phyloP scores from a whole-genome alignment of 495 filamentous ascomycete genomes.

The Neurospora sp. region DNA sequence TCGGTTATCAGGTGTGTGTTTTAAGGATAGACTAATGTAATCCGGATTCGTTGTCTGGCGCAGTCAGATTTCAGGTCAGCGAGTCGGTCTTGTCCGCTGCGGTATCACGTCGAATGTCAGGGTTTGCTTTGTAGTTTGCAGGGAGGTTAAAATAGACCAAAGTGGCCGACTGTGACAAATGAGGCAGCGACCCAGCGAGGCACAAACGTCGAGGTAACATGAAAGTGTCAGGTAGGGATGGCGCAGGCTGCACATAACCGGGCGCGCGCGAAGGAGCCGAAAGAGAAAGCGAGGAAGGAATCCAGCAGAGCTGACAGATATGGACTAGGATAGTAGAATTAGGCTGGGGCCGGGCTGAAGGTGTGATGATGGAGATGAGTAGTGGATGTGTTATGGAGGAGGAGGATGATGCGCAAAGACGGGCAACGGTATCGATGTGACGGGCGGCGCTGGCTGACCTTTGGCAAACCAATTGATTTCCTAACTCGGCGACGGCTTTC shows the following conservation, averaged over 20 bases:
- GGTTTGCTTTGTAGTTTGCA: conserved; percentile 12
- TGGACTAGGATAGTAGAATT: not conserved
- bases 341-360: not conserved
- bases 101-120: conserved; percentile 22
- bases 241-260: conserved; percentile 1
- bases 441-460: not conserved
- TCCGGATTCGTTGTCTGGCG: not conserved
- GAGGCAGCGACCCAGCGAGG: conserved; percentile 17
- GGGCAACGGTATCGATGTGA: not conserved
- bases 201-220: conserved; percentile 11
- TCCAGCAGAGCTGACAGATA: not conserved
- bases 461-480: not conserved
- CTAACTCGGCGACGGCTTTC: not conserved
- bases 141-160: conserved; percentile 26
- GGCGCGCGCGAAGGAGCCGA: not conserved
- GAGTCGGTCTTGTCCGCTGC: conserved; percentile 24
- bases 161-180: conserved; percentile 31
- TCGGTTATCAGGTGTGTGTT: not conserved
- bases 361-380: not conserved
- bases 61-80: conserved; percentile 5
- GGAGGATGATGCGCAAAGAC: not conserved
- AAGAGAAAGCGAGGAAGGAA: not conserved
- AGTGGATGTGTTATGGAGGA: not conserved
- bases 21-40: not conserved
- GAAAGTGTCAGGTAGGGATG: conserved; percentile 6